These are phyloP conservation scores for Neospora caninum DNA, from an alignment of 169 alveolate genomes.

Conservation along the genomic window DNA sequence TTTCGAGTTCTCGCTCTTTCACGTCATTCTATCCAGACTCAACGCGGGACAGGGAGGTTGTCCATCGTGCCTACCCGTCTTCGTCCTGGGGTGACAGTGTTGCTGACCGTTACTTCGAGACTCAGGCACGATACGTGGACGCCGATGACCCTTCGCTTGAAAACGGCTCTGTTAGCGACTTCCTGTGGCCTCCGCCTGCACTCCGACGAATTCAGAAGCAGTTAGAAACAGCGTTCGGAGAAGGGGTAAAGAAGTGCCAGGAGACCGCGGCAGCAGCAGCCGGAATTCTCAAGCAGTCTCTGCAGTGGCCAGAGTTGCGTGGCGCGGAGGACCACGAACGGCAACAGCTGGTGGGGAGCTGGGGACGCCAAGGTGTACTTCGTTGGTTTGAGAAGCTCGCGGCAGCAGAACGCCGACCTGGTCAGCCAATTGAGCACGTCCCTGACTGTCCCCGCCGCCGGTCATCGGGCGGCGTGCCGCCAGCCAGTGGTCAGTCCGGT, in stretches of 20 bases:
- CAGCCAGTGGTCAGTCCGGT: neutral
- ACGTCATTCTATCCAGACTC: neutral
- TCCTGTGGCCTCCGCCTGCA: constrained; percentile 42
- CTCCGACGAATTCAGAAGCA: neutral
- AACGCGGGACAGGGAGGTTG: too few species aligned
- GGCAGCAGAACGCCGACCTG: constrained; percentile 10
- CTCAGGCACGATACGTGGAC: neutral
- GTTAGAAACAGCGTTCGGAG: neutral
- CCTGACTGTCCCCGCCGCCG: neutral
- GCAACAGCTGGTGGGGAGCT: neutral
- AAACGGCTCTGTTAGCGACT: neutral
- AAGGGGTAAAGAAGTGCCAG: neutral
- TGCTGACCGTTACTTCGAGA: neutral
- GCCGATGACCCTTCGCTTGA: neutral
- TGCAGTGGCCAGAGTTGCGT: neutral
- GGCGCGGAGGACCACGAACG: neutral
- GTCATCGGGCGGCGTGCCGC: neutral
- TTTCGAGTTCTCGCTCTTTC: neutral
- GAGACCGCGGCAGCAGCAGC: neutral
- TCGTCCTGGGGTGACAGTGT: too few species aligned
- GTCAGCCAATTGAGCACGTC: neutral
- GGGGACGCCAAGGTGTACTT: constrained; percentile 3
- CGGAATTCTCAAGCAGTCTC: neutral
- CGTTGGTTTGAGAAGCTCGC: constrained; percentile 14
- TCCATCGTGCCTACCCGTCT: too few species aligned